Evolutionary conservation across 306 rosid species (phyloP).

Genomic region (Prinsepia uniflora): DNA sequence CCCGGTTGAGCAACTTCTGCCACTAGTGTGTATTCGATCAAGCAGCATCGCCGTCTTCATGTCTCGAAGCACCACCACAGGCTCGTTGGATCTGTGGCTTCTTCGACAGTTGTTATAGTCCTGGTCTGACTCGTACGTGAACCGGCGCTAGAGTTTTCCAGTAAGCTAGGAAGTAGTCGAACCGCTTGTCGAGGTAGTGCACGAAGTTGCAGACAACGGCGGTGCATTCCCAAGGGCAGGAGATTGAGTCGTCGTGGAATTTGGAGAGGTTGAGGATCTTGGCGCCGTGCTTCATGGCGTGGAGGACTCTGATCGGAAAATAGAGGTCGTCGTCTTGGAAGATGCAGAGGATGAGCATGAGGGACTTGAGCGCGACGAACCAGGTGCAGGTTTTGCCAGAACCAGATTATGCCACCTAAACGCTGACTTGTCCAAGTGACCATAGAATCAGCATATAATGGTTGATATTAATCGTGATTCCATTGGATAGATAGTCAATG

Average conservation of each 20-base stretch:
- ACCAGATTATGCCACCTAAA: conserved; percentile 35
- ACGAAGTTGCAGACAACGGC: conserved; percentile 65
- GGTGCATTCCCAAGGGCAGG: conserved; percentile 76
- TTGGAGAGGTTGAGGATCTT: conserved; percentile 70
- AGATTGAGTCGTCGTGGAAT: conserved; percentile 66
- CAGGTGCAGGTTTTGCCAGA: conserved; percentile 52
- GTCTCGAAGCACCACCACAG: conserved; percentile 37
- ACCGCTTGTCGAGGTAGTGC: conserved; percentile 73
- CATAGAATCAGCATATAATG: too few species aligned
- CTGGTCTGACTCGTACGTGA: conserved; percentile 14
- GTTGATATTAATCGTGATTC: too few species aligned
- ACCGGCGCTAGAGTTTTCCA: conserved; percentile 68
- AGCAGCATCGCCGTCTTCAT: conserved; percentile 64
- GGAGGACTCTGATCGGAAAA: conserved; percentile 73
- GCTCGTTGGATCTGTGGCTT: conserved; percentile 20
- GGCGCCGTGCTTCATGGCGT: conserved; percentile 66
- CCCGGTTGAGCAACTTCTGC: conserved; percentile 77
- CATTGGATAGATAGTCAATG: too few species aligned
- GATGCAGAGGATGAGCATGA: conserved; percentile 62
- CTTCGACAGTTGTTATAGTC: conserved; percentile 13
- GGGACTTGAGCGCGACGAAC: conserved; percentile 78
- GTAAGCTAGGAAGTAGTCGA: conserved; percentile 60
- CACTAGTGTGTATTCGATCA: conserved; percentile 45
- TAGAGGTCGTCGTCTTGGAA: conserved; percentile 82
- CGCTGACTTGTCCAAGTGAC: conserved; percentile 52